Conservation (phyloP, 306 rosid genomes). For the Abrus precatorius region DNA sequence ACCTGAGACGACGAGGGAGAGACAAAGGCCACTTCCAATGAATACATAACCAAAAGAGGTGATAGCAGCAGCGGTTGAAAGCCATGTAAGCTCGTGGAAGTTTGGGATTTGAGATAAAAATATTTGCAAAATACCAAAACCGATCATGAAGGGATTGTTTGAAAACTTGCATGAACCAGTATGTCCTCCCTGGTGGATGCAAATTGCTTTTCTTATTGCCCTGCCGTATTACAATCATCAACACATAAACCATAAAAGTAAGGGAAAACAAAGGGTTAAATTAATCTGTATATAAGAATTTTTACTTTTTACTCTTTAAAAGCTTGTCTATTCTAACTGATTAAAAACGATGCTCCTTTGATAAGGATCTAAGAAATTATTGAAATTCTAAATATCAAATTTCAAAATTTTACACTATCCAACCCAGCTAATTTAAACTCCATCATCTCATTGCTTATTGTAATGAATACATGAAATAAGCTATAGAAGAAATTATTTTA, state of each 20-base stretch:
- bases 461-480: not conserved
- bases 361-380: not conserved
- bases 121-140: slow-evolving; percentile 61
- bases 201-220: slow-evolving; percentile 60
- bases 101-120: slow-evolving; percentile 72
- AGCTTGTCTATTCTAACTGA: not conserved
- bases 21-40: slow-evolving; percentile 65
- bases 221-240: slow-evolving; percentile 41
- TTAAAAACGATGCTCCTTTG: not conserved
- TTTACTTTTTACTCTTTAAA: not conserved
- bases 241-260: not conserved
- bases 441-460: not conserved
- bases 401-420: not conserved
- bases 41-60: slow-evolving; percentile 74
- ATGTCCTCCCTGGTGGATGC: slow-evolving; percentile 57
- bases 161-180: slow-evolving; percentile 63
- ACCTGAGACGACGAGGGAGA: slow-evolving; percentile 56
- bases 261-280: not conserved
- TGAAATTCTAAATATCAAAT: not conserved
- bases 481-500: not conserved
- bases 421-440: not conserved
- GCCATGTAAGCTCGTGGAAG: slow-evolving; percentile 65
- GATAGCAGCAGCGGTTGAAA: slow-evolving; percentile 63
- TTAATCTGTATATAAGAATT: not conserved
- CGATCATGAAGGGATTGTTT: slow-evolving; percentile 64